Percentiles rank a stretch among this genome's conserved stretches.
Evolutionary conservation across 352 stramenopile species (phyloP).

Genomic region (Phytophthora quininea): DNA sequence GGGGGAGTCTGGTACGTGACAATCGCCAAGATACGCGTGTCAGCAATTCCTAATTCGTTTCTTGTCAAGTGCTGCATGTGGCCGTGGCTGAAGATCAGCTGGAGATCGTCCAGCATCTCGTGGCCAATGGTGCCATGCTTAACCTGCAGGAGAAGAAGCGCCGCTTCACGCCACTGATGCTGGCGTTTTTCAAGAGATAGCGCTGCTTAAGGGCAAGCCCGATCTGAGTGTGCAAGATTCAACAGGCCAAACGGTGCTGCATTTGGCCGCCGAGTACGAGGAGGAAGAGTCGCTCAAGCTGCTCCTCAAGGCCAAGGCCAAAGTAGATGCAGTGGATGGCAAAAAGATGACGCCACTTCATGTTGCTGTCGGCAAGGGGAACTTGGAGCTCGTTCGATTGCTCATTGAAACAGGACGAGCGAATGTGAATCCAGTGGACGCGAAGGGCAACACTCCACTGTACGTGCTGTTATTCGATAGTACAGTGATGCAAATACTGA

Average conservation of each 20-base stretch:
- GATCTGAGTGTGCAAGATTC: constrained; percentile 70
- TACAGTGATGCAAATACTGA: background rate
- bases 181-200: constrained; percentile 70
- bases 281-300: constrained; percentile 63
- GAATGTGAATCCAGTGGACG: constrained; percentile 62
- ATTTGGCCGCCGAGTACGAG: constrained; percentile 77
- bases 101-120: constrained; percentile 73
- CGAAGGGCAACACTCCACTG: constrained; percentile 75
- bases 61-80: constrained; percentile 60
- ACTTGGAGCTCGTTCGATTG: constrained; percentile 61
- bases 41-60: no score
- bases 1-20: constrained; percentile 65
- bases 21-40: background rate
- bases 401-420: constrained; percentile 66
- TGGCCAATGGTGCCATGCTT: constrained; percentile 67
- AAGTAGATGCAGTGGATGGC: constrained; percentile 62
- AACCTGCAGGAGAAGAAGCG: constrained; percentile 83
- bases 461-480: constrained; percentile 24
- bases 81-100: constrained; percentile 76
- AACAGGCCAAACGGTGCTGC: constrained; percentile 64
- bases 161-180: constrained; percentile 78
- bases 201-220: constrained; percentile 71
- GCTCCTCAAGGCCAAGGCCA: constrained; percentile 61
- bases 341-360: constrained; percentile 85
- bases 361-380: constrained; percentile 66